These are phyloP conservation scores for Trypanosoma theileri DNA, from an alignment of 208 protist genomes.

Conservation along the genomic window DNA sequence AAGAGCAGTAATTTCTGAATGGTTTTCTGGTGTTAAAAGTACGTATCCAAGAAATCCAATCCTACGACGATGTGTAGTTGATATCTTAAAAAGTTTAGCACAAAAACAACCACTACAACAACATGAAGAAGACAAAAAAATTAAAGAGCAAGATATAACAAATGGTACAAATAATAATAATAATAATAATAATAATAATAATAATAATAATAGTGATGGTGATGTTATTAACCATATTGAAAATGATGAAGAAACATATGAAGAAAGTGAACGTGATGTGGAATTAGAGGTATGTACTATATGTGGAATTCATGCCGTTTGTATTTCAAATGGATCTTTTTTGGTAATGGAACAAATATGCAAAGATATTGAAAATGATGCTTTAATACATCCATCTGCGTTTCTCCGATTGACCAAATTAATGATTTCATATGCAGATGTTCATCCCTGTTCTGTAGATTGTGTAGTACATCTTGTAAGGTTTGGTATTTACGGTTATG, in stretches of 20 bases:
- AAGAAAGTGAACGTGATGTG: not conserved
- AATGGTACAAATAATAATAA: not conserved
- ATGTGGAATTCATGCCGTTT: slow-evolving; percentile 39
- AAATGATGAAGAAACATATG: not conserved
- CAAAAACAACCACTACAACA: not conserved
- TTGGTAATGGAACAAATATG: slow-evolving; percentile 52
- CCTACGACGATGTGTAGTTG: slow-evolving; percentile 18
- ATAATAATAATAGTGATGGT: not conserved
- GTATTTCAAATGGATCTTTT: slow-evolving; percentile 40
- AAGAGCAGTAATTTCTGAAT: slow-evolving; percentile 38
- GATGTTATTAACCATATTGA: not conserved
- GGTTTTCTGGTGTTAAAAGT: slow-evolving; percentile 2
- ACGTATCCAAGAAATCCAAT: slow-evolving; percentile 23
- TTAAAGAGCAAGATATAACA: too few relatives aligned
- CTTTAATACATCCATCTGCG: slow-evolving; percentile 21
- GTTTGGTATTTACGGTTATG: slow-evolving; percentile 71
- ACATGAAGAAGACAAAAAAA: not conserved
- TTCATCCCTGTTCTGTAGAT: slow-evolving; percentile 53
- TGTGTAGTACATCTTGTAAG: slow-evolving; percentile 70
- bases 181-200: not conserved
- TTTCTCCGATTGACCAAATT: slow-evolving; percentile 50
- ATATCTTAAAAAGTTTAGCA: slow-evolving; percentile 2
- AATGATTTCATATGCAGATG: slow-evolving; percentile 35
- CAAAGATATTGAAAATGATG: slow-evolving; percentile 38
- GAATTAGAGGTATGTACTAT: slow-evolving; percentile 40